Evolutionary conservation across 352 stramenopile genomes (phyloP).

Genomic region (Blastocystis sp.): DNA sequence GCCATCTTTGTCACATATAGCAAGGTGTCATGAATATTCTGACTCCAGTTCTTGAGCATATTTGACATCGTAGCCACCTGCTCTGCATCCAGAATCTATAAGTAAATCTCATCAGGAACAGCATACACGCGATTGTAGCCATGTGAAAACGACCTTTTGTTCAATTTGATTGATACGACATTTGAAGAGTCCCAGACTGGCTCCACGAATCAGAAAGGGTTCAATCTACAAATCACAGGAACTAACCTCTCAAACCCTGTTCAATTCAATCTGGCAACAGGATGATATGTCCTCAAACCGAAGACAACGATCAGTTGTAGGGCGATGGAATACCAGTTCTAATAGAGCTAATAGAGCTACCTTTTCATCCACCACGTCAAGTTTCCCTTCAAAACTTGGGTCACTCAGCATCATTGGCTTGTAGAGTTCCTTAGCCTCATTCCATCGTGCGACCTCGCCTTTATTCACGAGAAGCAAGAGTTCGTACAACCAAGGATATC

Average conservation of each 20-base stretch:
- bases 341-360: slow-evolving; percentile 32
- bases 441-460: neutral
- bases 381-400: neutral
- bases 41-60: slow-evolving; percentile 40
- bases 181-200: slow-evolving; percentile 39
- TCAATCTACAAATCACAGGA: slow-evolving; percentile 3
- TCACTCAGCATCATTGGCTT: neutral
- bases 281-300: neutral
- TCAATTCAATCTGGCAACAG: neutral
- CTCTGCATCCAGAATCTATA: slow-evolving; percentile 32
- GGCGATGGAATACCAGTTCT: neutral
- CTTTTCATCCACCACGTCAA: slow-evolving; percentile 40
- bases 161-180: slow-evolving; percentile 30
- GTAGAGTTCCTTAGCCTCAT: slow-evolving; percentile 20
- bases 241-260: neutral
- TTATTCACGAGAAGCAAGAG: slow-evolving; percentile 44
- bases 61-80: slow-evolving; percentile 16
- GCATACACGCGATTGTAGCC: slow-evolving; percentile 19
- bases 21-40: slow-evolving; percentile 43
- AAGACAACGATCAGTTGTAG: neutral
- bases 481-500: slow-evolving; percentile 11
- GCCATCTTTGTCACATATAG: slow-evolving; percentile 51
- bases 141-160: slow-evolving; percentile 49
- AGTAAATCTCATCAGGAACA: neutral
- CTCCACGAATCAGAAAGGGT: slow-evolving; percentile 43